Conservation (phyloP, 2,329 filamentous ascomycete species). For the Claviceps capensis region DNA sequence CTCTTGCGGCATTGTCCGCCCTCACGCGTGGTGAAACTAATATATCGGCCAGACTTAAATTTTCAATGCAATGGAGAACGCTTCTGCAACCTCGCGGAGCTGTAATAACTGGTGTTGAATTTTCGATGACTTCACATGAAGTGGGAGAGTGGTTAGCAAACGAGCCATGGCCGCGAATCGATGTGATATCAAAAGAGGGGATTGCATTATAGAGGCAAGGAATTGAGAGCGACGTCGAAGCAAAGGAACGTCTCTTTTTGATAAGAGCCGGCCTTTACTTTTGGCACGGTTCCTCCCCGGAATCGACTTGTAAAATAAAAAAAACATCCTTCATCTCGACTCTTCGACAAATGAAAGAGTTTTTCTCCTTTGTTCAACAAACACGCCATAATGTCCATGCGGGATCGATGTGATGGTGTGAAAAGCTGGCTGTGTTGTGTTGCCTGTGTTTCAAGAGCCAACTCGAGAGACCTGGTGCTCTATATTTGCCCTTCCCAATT, state of each 20-base stretch:
- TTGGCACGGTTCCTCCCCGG: constrained; percentile 18
- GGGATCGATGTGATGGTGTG: constrained; percentile 3
- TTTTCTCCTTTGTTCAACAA: constrained; percentile 13
- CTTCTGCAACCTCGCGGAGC: constrained; percentile 24
- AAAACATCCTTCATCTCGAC: constrained; percentile 28
- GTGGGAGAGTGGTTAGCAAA: constrained; percentile 13
- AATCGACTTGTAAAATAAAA: constrained; percentile 31
- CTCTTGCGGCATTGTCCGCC: background rate
- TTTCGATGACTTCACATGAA: constrained; percentile 15
- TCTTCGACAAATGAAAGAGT: constrained; percentile 19
- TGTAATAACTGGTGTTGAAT: constrained; percentile 17
- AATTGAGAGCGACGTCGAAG: constrained; percentile 21
- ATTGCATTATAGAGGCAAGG: constrained; percentile 29
- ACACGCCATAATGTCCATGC: constrained; percentile 13
- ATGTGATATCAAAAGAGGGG: constrained; percentile 22
- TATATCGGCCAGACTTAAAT: constrained; percentile 21
- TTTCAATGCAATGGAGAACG: constrained; percentile 18
- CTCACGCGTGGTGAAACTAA: constrained; percentile 5
- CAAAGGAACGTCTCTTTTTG: constrained; percentile 19
- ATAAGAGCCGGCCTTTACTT: constrained; percentile 22
- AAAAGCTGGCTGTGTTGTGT: background rate
- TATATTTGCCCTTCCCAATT: background rate
- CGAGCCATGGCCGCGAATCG: constrained; percentile 15
- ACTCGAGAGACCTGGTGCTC: background rate
- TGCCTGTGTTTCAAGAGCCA: background rate